phyloP scores from a whole-genome alignment of 192 early-diverging fungal species.

The Backusella circina region DNA sequence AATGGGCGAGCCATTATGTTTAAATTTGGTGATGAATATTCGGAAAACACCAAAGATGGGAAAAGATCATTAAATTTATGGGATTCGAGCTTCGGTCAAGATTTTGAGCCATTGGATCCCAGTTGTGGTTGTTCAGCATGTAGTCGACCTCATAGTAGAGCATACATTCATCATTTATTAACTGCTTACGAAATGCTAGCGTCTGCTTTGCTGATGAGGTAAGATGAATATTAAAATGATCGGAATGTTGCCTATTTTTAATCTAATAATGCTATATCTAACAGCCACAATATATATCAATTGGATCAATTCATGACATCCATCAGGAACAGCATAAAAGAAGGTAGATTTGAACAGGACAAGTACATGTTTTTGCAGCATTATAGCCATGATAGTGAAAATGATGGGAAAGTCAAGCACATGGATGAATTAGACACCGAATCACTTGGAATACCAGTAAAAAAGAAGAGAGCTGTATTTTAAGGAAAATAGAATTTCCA shows the following conservation, averaged over 20 bases:
- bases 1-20: slow-evolving; percentile 64
- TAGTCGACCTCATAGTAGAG: slow-evolving; percentile 53
- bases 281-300: slow-evolving; percentile 33
- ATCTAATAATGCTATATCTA: not conserved
- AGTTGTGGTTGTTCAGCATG: slow-evolving; percentile 70
- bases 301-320: slow-evolving; percentile 24
- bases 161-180: slow-evolving; percentile 74
- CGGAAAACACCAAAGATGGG: not conserved
- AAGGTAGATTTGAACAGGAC: slow-evolving; percentile 8
- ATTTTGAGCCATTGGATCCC: slow-evolving; percentile 57
- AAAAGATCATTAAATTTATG: slow-evolving; percentile 50
- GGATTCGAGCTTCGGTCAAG: slow-evolving; percentile 46
- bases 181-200: slow-evolving; percentile 76
- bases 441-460: slow-evolving; percentile 18
- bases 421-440: slow-evolving; percentile 23
- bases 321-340: slow-evolving; percentile 22
- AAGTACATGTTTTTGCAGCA: slow-evolving; percentile 15
- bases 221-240: not conserved
- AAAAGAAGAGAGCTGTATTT: slow-evolving; percentile 31
- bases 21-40: slow-evolving; percentile 31
- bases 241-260: not conserved
- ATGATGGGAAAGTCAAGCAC: slow-evolving; percentile 17
- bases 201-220: slow-evolving; percentile 68
- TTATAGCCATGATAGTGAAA: slow-evolving; percentile 24
- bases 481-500: not conserved